Conservation (phyloP, 441 rosid species). For the Populus hybrid region DNA sequence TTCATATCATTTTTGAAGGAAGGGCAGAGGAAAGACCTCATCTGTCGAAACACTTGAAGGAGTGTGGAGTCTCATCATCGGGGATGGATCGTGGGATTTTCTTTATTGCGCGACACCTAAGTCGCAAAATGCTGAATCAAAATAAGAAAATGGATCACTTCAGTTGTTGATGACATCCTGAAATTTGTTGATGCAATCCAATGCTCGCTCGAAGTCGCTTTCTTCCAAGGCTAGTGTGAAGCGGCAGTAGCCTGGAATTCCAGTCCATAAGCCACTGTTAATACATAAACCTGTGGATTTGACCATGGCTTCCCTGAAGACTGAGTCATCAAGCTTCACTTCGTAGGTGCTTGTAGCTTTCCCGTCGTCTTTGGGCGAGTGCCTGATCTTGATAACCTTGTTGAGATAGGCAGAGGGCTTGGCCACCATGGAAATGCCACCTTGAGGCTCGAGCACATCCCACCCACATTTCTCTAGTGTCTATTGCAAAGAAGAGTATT, state of each 20-base stretch:
- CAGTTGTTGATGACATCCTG: constrained; percentile 32
- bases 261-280: constrained; percentile 81
- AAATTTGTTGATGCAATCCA: constrained; percentile 62
- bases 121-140: constrained; percentile 2
- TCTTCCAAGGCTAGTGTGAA: constrained; percentile 75
- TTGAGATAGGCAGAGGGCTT: constrained; percentile 68
- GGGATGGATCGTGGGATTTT: not conserved
- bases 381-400: constrained; percentile 47
- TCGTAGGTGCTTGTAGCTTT: constrained; percentile 24
- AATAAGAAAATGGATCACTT: not conserved
- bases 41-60: not conserved
- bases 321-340: constrained; percentile 52
- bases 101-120: constrained; percentile 12
- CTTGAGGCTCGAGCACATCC: constrained; percentile 63
- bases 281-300: constrained; percentile 75
- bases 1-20: too few species aligned
- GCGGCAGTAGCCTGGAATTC: constrained; percentile 88
- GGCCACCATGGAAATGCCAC: constrained; percentile 84
- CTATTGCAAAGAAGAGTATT: constrained; percentile 27
- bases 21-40: not conserved
- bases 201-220: constrained; percentile 62
- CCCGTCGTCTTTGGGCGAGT: constrained; percentile 16
- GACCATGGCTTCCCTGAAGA: constrained; percentile 68
- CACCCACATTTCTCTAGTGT: constrained; percentile 75
- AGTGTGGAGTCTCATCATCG: not conserved